Evolutionary conservation across 495 filamentous ascomycete genomes (phyloP), one percentile per base, ranked within the genome.

Genomic region (Trichocladium uniseriatum): DNA sequence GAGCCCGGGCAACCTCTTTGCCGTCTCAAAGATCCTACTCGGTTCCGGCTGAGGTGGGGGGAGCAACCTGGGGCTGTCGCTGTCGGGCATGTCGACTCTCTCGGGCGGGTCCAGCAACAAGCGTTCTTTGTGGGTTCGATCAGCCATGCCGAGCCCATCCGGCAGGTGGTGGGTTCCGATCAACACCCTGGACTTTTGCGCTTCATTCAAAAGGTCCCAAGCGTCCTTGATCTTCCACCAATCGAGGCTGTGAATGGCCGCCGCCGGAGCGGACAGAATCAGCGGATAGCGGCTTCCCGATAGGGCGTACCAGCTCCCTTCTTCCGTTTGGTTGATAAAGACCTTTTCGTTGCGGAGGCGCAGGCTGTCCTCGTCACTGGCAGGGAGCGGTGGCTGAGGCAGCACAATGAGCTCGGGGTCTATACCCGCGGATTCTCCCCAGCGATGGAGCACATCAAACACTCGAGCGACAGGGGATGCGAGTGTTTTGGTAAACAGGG

Each of bases 241-340:
- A 35, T 83, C 83, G 42, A 76, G 71, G 34, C 72, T 72, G 51
- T 83, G 81, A 54, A 80, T 81, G 44, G 75, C 72, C 1, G 89
- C 89, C 49, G 71, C 65, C 4, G 83, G 82, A 5, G 81, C 78
- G 19, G 85, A 79, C 9, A 89, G 81, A 18, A 91, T 84, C 7
- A 86, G 63, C n/a, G 92, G 92, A 57, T 95, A 98, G 4, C 79
- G 83, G 46, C 66, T 78, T 43, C 94, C 91, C 0, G 92, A 95
- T 66, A 98, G 78, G 15, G 90, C 92, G 66, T 91, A 98, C 88
- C 90, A 96, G 49, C 87, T 83, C 32, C 89, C 90, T 32, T 74
- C 73, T 53, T 85, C 79, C 7, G 88, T 96, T 47, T 81, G 82
- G 59, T 95, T 94, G 40, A 98, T 77, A 61, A 92, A 95, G 3